These are phyloP conservation scores for Ustilago lituana DNA, from an alignment of 1,284 basidiomycete genomes.

Conservation along the genomic window DNA sequence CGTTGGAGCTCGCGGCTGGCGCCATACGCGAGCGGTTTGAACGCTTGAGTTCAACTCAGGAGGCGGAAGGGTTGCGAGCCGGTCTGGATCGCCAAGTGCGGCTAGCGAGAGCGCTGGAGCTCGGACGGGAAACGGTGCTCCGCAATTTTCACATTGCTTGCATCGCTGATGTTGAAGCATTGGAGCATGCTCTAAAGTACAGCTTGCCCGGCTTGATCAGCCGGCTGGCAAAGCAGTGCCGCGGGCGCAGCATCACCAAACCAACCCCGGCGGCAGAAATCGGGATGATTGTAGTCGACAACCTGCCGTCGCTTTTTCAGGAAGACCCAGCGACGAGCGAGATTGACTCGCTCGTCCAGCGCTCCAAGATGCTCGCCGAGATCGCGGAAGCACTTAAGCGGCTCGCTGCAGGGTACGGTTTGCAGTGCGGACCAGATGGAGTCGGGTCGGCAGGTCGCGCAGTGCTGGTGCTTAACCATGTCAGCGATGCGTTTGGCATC, in stretches of 20 bases:
- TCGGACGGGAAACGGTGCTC: conserved; percentile 19
- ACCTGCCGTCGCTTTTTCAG: conserved; percentile 55
- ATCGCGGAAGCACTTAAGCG: conserved; percentile 45
- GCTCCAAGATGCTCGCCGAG: conserved; percentile 38
- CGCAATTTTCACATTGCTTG: conserved; percentile 40
- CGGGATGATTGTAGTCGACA: conserved; percentile 51
- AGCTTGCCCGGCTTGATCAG: conserved; percentile 47
- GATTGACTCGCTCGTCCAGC: conserved; percentile 29
- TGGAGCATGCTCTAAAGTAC: conserved; percentile 54
- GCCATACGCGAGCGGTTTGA: conserved; percentile 16
- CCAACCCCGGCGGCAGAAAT: conserved; percentile 4
- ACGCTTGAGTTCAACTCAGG: not conserved
- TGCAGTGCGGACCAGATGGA: not conserved
- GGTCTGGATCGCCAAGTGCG: conserved; percentile 4
- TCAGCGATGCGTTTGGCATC: conserved; percentile 52
- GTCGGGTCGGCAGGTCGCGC: not conserved
- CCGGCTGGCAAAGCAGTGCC: not conserved
- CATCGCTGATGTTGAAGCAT: conserved; percentile 36
- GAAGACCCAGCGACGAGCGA: conserved; percentile 39
- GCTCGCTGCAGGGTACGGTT: conserved; percentile 5
- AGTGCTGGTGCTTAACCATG: conserved; percentile 56
- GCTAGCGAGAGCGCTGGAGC: conserved; percentile 16
- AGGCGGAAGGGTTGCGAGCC: not conserved
- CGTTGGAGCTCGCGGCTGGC: conserved; percentile 14
- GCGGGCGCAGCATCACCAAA: no score